Evolutionary conservation across 1,284 basidiomycete genomes (phyloP).

Genomic region (Tylopilus sp.): DNA sequence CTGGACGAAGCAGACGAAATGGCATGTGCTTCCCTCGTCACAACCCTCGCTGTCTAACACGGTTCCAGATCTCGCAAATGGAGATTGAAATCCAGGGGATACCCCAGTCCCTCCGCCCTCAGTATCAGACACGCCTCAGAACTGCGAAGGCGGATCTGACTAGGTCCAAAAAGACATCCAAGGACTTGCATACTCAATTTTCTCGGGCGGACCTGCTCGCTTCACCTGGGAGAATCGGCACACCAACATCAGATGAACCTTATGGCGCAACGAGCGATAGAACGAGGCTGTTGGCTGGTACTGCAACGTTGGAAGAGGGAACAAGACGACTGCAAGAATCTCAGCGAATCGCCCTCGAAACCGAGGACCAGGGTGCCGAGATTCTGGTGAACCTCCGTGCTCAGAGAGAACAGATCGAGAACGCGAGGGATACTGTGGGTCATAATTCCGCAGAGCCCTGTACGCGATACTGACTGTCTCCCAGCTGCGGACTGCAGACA

Average conservation of each 20-base stretch:
- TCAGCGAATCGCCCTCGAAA: conserved; percentile 91
- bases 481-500: conserved; percentile 68
- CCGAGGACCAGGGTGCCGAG: conserved; percentile 92
- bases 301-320: conserved; percentile 72
- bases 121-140: conserved; percentile 72
- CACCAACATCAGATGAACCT: conserved; percentile 73
- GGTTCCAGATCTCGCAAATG: conserved; percentile 89
- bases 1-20: conserved; percentile 98
- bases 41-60: conserved; percentile 7
- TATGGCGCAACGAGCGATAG: conserved; percentile 68
- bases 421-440: conserved; percentile 83
- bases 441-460: not conserved
- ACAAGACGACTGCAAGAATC: conserved; percentile 83
- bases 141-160: conserved; percentile 70
- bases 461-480: conserved; percentile 9
- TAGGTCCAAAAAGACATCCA: conserved; percentile 75
- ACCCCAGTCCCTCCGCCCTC: conserved; percentile 75
- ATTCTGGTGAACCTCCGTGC: conserved; percentile 83
- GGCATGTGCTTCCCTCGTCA: conserved; percentile 42
- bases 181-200: conserved; percentile 56
- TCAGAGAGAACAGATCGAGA: conserved; percentile 95
- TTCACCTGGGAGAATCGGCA: conserved; percentile 41
- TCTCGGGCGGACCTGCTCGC: conserved; percentile 59
- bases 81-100: conserved; percentile 98
- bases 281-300: conserved; percentile 75